Evolutionary conservation across 2,329 filamentous ascomycete species (phyloP).

Genomic region (Ceratocystis destructans): DNA sequence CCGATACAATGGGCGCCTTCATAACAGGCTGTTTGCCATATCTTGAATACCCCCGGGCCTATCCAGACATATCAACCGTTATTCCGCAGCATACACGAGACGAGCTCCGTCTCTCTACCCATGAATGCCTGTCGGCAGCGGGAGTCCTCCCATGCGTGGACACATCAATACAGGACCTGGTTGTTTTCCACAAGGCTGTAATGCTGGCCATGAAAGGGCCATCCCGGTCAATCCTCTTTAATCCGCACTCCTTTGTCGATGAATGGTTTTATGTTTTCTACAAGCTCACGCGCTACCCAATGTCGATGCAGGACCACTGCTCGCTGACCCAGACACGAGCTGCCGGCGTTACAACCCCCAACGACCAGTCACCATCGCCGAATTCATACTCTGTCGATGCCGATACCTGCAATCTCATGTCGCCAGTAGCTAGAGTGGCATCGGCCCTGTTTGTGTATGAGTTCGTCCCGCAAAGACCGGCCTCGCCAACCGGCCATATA

Average conservation of each 20-base stretch:
- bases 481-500: slow-evolving; percentile 15
- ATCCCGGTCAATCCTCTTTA: slow-evolving; percentile 11
- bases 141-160: slow-evolving; percentile 15
- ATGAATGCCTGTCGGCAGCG: slow-evolving; percentile 7
- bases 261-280: slow-evolving; percentile 17
- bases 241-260: slow-evolving; percentile 16
- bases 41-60: slow-evolving; percentile 17
- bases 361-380: not conserved
- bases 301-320: slow-evolving; percentile 17
- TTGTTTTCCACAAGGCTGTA: slow-evolving; percentile 14
- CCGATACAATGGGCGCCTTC: slow-evolving; percentile 15
- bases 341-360: slow-evolving; percentile 10
- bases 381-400: not conserved
- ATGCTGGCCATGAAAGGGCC: slow-evolving; percentile 13
- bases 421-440: slow-evolving; percentile 12
- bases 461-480: slow-evolving; percentile 15
- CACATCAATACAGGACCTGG: slow-evolving; percentile 10
- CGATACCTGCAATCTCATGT: slow-evolving; percentile 12
- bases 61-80: slow-evolving; percentile 15
- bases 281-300: slow-evolving; percentile 14
- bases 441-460: slow-evolving; percentile 14
- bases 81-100: slow-evolving; percentile 7
- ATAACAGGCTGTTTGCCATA: slow-evolving; percentile 16
- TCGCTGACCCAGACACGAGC: slow-evolving; percentile 16
- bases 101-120: slow-evolving; percentile 4